These are phyloP conservation scores for Paradendryphiella salina DNA, from an alignment of 2,329 filamentous ascomycete species.

Conservation along the genomic window DNA sequence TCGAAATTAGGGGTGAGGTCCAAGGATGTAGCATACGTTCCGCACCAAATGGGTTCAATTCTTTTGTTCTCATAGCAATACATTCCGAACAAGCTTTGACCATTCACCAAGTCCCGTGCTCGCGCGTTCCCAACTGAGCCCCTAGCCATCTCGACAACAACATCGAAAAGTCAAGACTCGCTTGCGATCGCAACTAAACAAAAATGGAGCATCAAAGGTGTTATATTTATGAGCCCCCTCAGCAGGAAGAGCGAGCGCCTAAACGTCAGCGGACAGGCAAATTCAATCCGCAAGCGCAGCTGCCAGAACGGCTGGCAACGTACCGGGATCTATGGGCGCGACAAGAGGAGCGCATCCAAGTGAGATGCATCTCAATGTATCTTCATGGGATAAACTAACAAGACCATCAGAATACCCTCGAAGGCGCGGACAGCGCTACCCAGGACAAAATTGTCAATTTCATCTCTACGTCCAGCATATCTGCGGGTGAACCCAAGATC, in stretches of 20 bases:
- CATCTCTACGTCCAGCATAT: conserved; percentile 36
- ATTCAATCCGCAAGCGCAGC: conserved; percentile 26
- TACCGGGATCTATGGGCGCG: conserved; percentile 67
- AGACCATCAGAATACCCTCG: conserved; percentile 42
- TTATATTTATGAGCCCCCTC: conserved; percentile 50
- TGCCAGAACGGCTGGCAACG: conserved; percentile 58
- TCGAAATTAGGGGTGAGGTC: too few relatives aligned
- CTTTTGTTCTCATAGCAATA: too few relatives aligned
- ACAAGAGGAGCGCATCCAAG: conserved; percentile 67
- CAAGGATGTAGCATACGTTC: too few relatives aligned
- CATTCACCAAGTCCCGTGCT: conserved; percentile 33
- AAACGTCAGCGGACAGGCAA: conserved; percentile 49
- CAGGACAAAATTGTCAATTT: conserved; percentile 47
- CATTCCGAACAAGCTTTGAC: conserved; percentile 6
- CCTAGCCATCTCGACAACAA: conserved; percentile 13
- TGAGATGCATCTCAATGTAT: conserved; percentile 27
- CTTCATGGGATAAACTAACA: conserved; percentile 4
- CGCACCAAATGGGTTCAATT: too few relatives aligned
- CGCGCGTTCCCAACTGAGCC: conserved; percentile 25
- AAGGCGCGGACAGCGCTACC: conserved; percentile 47
- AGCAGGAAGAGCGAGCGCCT: conserved; percentile 41
- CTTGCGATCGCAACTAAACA: not conserved
- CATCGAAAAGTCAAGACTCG: not conserved
- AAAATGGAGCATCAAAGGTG: conserved; percentile 56
- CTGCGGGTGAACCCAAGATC: conserved; percentile 35